A percentile compares a stretch with the other conserved stretches of the same genome.
These are phyloP conservation scores for slime mould (Dictyostelium discoideum) DNA, from an alignment of 78 protist species.

Conservation along the genomic window DNA sequence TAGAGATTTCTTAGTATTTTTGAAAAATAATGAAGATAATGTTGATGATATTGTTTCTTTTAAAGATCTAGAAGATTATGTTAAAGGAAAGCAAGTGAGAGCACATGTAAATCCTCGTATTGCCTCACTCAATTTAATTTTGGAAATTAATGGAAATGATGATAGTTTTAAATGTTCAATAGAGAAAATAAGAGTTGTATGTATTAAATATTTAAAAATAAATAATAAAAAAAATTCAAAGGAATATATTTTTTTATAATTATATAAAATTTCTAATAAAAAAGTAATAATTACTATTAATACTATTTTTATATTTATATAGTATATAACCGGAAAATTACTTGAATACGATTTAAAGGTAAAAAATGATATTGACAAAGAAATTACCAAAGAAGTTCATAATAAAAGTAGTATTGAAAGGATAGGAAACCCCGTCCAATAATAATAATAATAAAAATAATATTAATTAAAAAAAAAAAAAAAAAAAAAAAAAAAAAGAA, in stretches of 20 bases:
- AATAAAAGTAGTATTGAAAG: background rate
- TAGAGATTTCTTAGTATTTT: background rate
- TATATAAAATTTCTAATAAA: no score
- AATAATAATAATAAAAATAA: no score
- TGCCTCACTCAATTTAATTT: background rate
- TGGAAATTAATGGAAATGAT: slow-evolving; percentile 1
- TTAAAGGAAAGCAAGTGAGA: background rate
- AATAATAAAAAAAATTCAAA: no score
- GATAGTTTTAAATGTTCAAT: background rate
- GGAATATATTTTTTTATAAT: no score
- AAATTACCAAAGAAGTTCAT: background rate
- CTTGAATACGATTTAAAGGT: background rate
- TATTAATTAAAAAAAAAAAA: no score
- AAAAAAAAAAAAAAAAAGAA: no score
- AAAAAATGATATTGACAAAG: background rate
- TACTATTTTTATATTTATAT: no score
- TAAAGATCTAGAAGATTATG: background rate
- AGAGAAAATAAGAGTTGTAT: background rate
- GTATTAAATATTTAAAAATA: background rate
- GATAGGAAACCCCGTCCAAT: background rate
- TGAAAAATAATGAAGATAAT: background rate
- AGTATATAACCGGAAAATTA: background rate
- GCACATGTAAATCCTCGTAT: background rate
- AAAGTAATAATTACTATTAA: no score
- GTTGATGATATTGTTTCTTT: background rate